Evolutionary conservation across 2,329 filamentous ascomycete genomes (phyloP).

Genomic region (Ophiosphaerella narmari): DNA sequence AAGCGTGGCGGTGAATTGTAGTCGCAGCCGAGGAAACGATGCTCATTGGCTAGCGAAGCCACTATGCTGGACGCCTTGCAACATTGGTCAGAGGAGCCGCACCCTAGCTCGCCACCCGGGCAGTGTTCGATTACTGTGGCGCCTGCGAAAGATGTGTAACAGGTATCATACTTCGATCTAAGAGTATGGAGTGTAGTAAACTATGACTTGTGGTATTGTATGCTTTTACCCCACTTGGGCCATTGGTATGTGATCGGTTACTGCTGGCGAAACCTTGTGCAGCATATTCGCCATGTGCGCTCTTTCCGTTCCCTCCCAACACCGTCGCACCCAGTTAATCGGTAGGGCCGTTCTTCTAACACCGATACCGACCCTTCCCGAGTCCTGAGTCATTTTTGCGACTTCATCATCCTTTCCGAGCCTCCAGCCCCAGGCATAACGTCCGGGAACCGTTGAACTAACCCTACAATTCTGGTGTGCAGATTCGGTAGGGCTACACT

Average conservation of each 20-base stretch:
- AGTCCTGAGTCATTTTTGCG: not conserved
- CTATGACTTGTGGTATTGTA: not conserved
- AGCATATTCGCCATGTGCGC: too few relatives aligned
- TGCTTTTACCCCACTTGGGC: not conserved
- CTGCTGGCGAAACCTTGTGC: too few relatives aligned
- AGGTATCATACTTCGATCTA: not conserved
- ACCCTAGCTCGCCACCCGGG: not conserved
- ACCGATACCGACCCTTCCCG: not conserved
- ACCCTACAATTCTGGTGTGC: too few relatives aligned
- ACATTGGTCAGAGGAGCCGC: not conserved
- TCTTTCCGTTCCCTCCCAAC: too few relatives aligned
- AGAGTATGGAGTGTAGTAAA: not conserved
- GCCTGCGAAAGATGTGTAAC: not conserved
- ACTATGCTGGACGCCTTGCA: slow-evolving; percentile 1
- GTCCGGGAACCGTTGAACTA: too few relatives aligned
- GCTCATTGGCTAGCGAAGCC: not conserved
- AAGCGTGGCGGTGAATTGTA: not conserved
- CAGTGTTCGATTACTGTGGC: not conserved
- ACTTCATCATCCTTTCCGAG: not conserved
- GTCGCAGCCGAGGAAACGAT: not conserved
- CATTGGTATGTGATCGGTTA: too few relatives aligned
- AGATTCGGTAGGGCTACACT: not conserved
- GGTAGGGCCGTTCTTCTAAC: not conserved
- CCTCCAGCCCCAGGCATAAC: not conserved
- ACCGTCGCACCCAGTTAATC: not conserved